Evolutionary conservation across 352 stramenopile genomes (phyloP).

Genomic region (Pythium sukuiense): DNA sequence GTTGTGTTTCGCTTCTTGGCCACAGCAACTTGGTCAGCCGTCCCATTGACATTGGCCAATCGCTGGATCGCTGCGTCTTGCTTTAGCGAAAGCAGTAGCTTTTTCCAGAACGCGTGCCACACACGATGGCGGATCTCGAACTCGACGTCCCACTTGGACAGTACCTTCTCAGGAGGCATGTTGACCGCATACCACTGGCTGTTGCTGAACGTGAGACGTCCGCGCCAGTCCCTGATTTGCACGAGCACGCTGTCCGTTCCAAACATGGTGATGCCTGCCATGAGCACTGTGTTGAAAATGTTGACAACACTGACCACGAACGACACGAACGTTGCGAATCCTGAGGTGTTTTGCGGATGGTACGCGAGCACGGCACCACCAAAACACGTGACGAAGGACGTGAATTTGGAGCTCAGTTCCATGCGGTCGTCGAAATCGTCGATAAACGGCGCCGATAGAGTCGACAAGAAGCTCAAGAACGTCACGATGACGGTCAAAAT

Average conservation of each 20-base stretch:
- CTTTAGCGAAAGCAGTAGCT: conserved; percentile 30
- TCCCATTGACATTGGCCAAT: conserved; percentile 32
- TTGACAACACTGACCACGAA: conserved; percentile 40
- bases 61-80: conserved; percentile 33
- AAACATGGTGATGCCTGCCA: conserved; percentile 35
- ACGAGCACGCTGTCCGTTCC: conserved; percentile 29
- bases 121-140: conserved; percentile 49
- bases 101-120: conserved; percentile 55
- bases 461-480: conserved; percentile 33
- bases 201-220: conserved; percentile 45
- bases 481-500: conserved; percentile 31
- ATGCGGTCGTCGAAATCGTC: conserved; percentile 50
- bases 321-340: conserved; percentile 20
- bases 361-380: conserved; percentile 33
- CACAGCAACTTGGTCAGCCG: conserved; percentile 18
- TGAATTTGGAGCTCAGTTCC: conserved; percentile 44
- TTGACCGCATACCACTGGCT: conserved; percentile 33
- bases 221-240: conserved; percentile 32
- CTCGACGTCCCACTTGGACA: conserved; percentile 40
- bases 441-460: conserved; percentile 42
- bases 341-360: conserved; percentile 14
- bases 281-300: conserved; percentile 39
- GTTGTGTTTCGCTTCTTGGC: conserved; percentile 19
- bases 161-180: conserved; percentile 26
- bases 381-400: conserved; percentile 35